Conservation (phyloP, 108 stramenopile genomes). For the Bacterosira constricta region DNA sequence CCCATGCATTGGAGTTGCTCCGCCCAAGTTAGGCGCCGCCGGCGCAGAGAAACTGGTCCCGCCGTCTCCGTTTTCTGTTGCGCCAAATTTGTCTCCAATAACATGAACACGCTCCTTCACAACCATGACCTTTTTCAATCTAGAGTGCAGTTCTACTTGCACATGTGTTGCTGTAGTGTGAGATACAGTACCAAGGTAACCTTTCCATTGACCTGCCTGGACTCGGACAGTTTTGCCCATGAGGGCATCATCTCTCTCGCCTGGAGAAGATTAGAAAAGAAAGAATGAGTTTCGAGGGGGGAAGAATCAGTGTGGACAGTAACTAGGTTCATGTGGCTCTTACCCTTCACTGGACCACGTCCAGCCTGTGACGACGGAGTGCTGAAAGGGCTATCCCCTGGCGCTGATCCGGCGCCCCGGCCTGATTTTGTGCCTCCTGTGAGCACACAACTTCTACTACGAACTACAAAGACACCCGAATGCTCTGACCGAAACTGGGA, state of each 20-base stretch:
- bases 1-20: conserved; percentile 60
- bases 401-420: conserved; percentile 53
- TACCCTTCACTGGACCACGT: conserved; percentile 62
- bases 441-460: conserved; percentile 84
- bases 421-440: conserved; percentile 69
- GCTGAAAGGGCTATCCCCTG: conserved; percentile 62
- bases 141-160: conserved; percentile 88
- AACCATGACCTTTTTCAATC: conserved; percentile 92
- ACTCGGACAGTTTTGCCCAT: conserved; percentile 91
- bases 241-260: conserved; percentile 72
- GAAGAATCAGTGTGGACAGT: not conserved
- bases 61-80: conserved; percentile 62
- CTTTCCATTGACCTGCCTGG: conserved; percentile 93
- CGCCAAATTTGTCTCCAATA: conserved; percentile 90
- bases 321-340: not conserved
- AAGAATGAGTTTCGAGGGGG: not conserved
- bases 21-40: conserved; percentile 48
- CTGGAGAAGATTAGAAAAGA: not conserved
- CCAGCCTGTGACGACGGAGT: conserved; percentile 76
- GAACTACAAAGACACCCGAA: conserved; percentile 90
- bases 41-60: conserved; percentile 40
- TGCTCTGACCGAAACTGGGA: conserved; percentile 86
- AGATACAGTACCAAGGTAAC: conserved; percentile 84
- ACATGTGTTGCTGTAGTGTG: conserved; percentile 91
- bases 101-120: conserved; percentile 84